These are phyloP conservation scores for Eucalyptus viminalis DNA, from an alignment of 345 rosid genomes.

Conservation along the genomic window DNA sequence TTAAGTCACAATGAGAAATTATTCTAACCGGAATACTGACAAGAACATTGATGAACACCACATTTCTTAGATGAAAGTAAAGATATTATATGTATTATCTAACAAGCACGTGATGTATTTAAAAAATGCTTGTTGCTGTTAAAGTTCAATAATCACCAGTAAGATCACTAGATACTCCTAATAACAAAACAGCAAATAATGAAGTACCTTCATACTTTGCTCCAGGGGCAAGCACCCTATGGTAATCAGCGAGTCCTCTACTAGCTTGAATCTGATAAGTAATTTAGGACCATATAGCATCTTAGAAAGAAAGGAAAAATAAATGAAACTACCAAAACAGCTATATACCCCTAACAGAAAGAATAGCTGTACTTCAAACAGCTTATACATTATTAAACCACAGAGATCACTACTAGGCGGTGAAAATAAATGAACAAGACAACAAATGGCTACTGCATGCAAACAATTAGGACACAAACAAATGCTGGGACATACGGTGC, in stretches of 20 bases:
- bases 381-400: background rate
- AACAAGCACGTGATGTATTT: background rate
- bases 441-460: background rate
- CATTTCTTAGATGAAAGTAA: background rate
- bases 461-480: background rate
- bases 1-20: background rate
- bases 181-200: background rate
- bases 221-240: slow-evolving; percentile 63
- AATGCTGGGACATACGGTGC: slow-evolving; percentile 35
- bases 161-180: background rate
- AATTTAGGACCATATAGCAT: background rate
- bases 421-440: background rate
- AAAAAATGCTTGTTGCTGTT: background rate
- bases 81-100: background rate
- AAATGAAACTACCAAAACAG: background rate
- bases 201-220: slow-evolving; percentile 68
- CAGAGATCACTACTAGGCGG: background rate
- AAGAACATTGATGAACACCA: background rate
- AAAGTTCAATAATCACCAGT: background rate
- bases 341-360: background rate
- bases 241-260: slow-evolving; percentile 54
- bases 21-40: background rate
- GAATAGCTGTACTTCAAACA: background rate
- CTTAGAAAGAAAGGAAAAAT: background rate
- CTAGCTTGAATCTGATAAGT: slow-evolving; percentile 57